phyloP scores from a whole-genome alignment of 768 basidiomycete genomes.

The Clitopilus passeckerianus region DNA sequence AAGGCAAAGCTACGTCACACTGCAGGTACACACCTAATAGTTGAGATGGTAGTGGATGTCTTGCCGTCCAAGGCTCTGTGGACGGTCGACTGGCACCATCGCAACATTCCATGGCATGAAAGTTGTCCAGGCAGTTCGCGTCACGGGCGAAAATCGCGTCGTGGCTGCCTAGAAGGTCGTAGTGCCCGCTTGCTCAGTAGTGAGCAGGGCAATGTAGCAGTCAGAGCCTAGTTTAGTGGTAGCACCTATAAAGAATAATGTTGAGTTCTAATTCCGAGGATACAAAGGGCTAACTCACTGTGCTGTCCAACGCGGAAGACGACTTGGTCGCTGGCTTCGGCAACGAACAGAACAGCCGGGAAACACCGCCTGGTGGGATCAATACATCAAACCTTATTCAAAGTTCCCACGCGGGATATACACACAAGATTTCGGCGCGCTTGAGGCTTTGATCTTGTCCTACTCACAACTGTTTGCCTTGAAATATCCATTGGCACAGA shows the following conservation, averaged over 20 bases:
- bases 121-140: constrained; percentile 12
- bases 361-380: constrained; percentile 15
- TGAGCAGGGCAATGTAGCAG: background rate
- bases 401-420: constrained; percentile 26
- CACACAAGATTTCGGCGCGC: constrained; percentile 25
- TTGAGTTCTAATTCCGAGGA: too few species aligned
- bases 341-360: background rate
- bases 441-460: constrained; percentile 11
- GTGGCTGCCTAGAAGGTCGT: constrained; percentile 7
- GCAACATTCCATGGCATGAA: constrained; percentile 77
- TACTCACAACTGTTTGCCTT: constrained; percentile 57
- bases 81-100: constrained; percentile 59
- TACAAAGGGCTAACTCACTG: background rate
- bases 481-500: constrained; percentile 92
- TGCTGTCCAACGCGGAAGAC: background rate
- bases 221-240: background rate
- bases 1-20: background rate
- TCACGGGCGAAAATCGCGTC: constrained; percentile 11
- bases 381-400: constrained; percentile 26
- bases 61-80: constrained; percentile 28
- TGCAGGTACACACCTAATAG: constrained; percentile 14
- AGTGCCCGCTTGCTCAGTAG: background rate
- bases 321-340: background rate
- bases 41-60: constrained; percentile 13
- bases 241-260: too few species aligned